Evolutionary conservation across 805 yeast species (phyloP), one percentile per base, ranked within the genome.

Genomic region (baker's yeast (Saccharomyces cerevisiae)): DNA sequence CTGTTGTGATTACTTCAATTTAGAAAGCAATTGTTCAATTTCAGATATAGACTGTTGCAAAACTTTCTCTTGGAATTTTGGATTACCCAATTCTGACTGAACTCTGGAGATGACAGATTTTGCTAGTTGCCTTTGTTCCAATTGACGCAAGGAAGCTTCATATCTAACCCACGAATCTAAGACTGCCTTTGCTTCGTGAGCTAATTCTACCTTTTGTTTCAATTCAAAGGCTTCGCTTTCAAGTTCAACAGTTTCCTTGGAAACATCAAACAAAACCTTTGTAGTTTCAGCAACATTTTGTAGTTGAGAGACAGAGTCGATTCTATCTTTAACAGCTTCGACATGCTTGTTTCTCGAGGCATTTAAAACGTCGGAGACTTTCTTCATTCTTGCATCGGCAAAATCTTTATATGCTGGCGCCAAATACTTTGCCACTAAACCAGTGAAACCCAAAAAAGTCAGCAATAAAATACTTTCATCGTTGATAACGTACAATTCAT

Each of bases 91-190:
- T 76, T 89, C 94, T 73, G 85, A 76, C 79, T 88, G 83, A 68
- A 92, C 94, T 79, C 89, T 90, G 53, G 90, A 78, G 71, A 90
- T 87, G 61, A 94, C 96, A 55, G 90, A 69, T 70, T 87, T 77
- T 63, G 95, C 83, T 68, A 94, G 84, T 75, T 89, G 96, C 75
- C 84, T 81, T 81, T 94, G 99, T 81, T 94, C 96, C 70, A 83
- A 77, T 79, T 89, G 96, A 79, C 97, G 92, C 64, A 91, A 94
- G 72, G 89, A 90, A 64, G 89, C 86, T 80, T 94, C 99, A 76
- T 87, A 88, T 83, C 98, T 89, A 67, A 91, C 97, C 99, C 99
- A 94, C 14, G 98, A 89, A 77, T 94, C 99, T 71, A 94, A 83
- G 57, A 92, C 96, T 55, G 94, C 77, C 79, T 87, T 90, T 69